These are phyloP conservation scores for Microbotryomycetes sp. DNA, from an alignment of 1,284 basidiomycete genomes.

Conservation along the genomic window DNA sequence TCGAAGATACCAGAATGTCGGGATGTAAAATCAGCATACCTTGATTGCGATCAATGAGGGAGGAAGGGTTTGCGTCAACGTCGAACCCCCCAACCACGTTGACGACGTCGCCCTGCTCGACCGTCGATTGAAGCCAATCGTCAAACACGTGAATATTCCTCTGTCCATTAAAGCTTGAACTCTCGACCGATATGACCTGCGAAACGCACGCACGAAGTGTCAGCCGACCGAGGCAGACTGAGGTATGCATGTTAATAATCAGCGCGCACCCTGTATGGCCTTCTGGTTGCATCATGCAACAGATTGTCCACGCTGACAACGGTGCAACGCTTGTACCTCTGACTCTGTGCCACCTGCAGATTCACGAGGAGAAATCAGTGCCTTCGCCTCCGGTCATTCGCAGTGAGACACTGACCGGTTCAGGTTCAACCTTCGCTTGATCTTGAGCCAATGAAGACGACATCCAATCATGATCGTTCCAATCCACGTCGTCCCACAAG, in stretches of 20 bases:
- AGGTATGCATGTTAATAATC: too few relatives aligned
- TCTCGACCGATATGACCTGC: slow-evolving; percentile 17
- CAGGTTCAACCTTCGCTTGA: too few relatives aligned
- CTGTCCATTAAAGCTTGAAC: slow-evolving; percentile 5
- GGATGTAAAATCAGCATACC: slow-evolving; percentile 68
- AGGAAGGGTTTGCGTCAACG: slow-evolving; percentile 36
- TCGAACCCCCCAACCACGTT: slow-evolving; percentile 56
- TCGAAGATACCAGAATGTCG: slow-evolving; percentile 80
- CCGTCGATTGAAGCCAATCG: slow-evolving; percentile 30
- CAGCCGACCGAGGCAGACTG: too few relatives aligned
- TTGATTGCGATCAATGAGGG: slow-evolving; percentile 55
- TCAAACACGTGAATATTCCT: slow-evolving; percentile 26
- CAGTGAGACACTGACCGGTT: too few relatives aligned
- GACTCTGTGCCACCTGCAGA: slow-evolving; percentile 11
- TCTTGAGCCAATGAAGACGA: neutral
- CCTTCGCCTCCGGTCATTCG: too few relatives aligned
- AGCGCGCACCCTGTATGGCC: slow-evolving; percentile 5
- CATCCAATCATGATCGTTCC: slow-evolving; percentile 19
- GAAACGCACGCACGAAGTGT: too few relatives aligned
- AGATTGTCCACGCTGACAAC: slow-evolving; percentile 18
- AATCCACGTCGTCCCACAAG: slow-evolving; percentile 25
- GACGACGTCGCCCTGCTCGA: slow-evolving; percentile 54
- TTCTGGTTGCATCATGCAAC: neutral
- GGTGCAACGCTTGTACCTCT: slow-evolving; percentile 16
- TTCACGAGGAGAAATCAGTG: too few relatives aligned